Base-by-base conservation (phyloP, 2,329 filamentous ascomycete species). In the Trichoderma asperellum region DNA sequence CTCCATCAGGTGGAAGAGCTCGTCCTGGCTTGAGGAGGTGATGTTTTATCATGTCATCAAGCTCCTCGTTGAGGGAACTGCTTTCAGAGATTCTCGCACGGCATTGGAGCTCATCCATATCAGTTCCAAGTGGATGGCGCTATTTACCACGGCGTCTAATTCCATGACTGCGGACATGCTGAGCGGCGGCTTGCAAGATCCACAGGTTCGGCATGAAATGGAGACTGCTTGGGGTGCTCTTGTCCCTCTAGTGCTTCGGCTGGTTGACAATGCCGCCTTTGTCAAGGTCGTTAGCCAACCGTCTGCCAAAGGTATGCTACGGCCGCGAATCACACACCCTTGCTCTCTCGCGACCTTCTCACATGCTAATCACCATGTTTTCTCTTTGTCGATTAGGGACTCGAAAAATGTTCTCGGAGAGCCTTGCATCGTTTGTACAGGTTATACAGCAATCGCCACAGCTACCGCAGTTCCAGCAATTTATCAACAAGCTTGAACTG, bases 11-110 rank as follows among this genome's bases (percentile, higher is more conserved):
- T 91, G 88, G 88, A 81, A 78, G 63, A 86, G 79, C 76, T 89
- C 88, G 0, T 89, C 87, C 72, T 82, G 82, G 70, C 79, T 91
- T 0, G 96, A 99, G 78, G 97, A 97, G 81, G 90, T 96, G 62
- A 92, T 98, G 80, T 91, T 97, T 76, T 96, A 97, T 79, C 90
- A 94, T 4, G 93, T 99, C 62, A 93, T 93, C 2, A 97, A 96
- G 80, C 92, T 91, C 0, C 94, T 98, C 62, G 91, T 84, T 1
- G 82, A 86, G 59, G 86, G 84, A 0, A 79, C 76, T 0, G 83
- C 82, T 1, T 85, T 88, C 59, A 79, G 77, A 68, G 81, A 80
- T 29, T 75, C 79, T 18, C 77, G 82, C 34, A 83, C 86, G n/a
- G 86, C 84, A 0, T 73, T 88, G 10, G 81, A 84, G 24, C 77